A percentile compares a stretch with the other conserved stretches of the same genome.
phyloP scores from a whole-genome alignment of 331 rosid genomes.

The Malus hybrid region DNA sequence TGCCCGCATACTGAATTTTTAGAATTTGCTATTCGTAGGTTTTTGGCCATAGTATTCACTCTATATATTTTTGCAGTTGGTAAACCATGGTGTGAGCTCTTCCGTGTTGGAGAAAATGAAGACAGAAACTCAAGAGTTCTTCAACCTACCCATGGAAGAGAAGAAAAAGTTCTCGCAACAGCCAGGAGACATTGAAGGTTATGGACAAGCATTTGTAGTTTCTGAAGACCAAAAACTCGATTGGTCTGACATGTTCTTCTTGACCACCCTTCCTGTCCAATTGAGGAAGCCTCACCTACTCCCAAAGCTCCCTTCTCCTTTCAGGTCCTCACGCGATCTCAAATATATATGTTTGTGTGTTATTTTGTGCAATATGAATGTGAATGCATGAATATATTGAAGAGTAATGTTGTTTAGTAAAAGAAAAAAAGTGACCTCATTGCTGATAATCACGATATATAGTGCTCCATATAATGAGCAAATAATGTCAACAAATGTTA shows the following conservation, averaged over 20 bases:
- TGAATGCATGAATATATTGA: not conserved
- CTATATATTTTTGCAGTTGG: not conserved
- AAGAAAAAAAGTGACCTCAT: too few species aligned
- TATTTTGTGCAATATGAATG: not conserved
- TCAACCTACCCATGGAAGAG: constrained; percentile 19
- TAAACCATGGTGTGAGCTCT: constrained; percentile 25
- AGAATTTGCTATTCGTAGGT: too few species aligned
- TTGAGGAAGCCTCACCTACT: constrained; percentile 14
- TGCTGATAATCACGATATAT: too few species aligned
- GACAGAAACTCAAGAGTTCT: constrained; percentile 13
- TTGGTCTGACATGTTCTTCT: constrained; percentile 13
- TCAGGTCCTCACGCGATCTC: constrained; percentile 2
- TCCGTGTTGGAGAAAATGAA: constrained; percentile 11
- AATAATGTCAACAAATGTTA: too few species aligned
- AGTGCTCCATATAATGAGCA: too few species aligned
- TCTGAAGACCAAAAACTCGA: constrained; percentile 24
- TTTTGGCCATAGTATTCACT: too few species aligned
- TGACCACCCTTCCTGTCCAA: constrained; percentile 12
- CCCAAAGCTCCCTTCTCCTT: constrained; percentile 13
- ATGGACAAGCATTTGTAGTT: constrained; percentile 5
- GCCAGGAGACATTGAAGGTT: constrained; percentile 18
- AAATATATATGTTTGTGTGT: not conserved
- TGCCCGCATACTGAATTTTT: too few species aligned
- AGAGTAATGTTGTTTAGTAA: too few species aligned
- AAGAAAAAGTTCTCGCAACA: constrained; percentile 14